Conservation (phyloP, 2,329 filamentous ascomycete genomes). For the Verticillium isaacii region DNA sequence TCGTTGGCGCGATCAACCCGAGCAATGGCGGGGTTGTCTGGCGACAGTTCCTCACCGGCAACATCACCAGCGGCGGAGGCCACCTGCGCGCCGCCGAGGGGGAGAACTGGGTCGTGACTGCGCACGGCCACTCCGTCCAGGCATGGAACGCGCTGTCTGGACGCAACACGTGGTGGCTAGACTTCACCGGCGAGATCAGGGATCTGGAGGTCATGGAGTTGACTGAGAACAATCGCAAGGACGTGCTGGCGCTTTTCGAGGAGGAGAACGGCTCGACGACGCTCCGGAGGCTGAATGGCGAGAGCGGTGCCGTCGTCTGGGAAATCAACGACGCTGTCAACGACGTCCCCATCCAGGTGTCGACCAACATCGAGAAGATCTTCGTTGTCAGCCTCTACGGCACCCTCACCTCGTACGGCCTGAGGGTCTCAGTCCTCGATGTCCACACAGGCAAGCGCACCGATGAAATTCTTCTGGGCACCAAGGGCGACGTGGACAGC, state of each 20-base stretch:
- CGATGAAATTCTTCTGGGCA: constrained; percentile 66
- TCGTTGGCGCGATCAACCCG: constrained; percentile 86
- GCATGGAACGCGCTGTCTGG: constrained; percentile 84
- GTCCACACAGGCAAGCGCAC: constrained; percentile 65
- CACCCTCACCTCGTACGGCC: constrained; percentile 63
- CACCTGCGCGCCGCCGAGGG: constrained; percentile 70
- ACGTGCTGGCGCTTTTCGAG: constrained; percentile 65
- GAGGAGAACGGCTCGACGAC: constrained; percentile 52
- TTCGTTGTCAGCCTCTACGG: constrained; percentile 76
- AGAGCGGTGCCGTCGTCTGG: constrained; percentile 72
- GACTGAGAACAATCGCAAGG: constrained; percentile 59
- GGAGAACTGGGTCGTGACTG: constrained; percentile 72
- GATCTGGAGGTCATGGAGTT: constrained; percentile 76
- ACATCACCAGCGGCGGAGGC: constrained; percentile 39
- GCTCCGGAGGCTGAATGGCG: constrained; percentile 68
- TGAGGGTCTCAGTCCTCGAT: constrained; percentile 73
- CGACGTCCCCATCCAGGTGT: constrained; percentile 69
- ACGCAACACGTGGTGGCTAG: constrained; percentile 68
- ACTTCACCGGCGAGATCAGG: constrained; percentile 53
- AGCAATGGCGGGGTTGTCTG: constrained; percentile 80
- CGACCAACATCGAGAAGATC: constrained; percentile 64
- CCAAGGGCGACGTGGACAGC: constrained; percentile 67
- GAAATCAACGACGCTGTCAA: constrained; percentile 65
- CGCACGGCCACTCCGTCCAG: constrained; percentile 63
- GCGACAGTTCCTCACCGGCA: constrained; percentile 68